Evolutionary conservation across 768 basidiomycete genomes (phyloP).

Genomic region (Cystobasidiopsis lactophilus): DNA sequence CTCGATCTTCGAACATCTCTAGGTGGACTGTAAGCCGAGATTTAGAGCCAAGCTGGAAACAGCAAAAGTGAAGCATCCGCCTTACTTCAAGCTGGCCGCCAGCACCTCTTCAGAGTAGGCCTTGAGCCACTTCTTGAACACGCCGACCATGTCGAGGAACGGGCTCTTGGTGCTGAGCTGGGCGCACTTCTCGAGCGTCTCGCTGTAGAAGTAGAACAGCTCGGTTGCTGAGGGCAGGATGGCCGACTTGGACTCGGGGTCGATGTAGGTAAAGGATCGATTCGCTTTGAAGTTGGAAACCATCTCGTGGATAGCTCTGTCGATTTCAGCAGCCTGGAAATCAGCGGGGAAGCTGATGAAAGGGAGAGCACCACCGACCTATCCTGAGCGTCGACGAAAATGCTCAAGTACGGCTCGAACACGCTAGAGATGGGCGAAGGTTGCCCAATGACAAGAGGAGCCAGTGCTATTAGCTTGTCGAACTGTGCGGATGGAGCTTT

Average conservation of each 20-base stretch:
- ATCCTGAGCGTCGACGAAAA: constrained; percentile 93
- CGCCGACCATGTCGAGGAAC: constrained; percentile 50
- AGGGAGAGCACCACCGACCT: constrained; percentile 33
- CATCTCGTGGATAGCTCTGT: constrained; percentile 73
- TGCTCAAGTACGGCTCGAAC: constrained; percentile 74
- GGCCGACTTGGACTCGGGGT: constrained; percentile 30
- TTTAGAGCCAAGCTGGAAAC: not conserved
- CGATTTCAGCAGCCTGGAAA: not conserved
- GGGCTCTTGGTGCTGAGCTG: constrained; percentile 68
- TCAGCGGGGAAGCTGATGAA: not conserved
- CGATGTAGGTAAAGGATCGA: constrained; percentile 13
- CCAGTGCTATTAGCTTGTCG: constrained; percentile 15
- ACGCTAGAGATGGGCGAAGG: constrained; percentile 45
- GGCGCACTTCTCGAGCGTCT: constrained; percentile 81
- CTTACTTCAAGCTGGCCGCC: constrained; percentile 46
- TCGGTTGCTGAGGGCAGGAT: constrained; percentile 88
- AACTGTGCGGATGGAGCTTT: constrained; percentile 12
- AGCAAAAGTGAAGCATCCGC: constrained; percentile 19
- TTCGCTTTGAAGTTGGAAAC: constrained; percentile 46
- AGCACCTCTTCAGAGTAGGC: constrained; percentile 96
- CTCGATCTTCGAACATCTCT: constrained; percentile 10
- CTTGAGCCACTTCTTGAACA: constrained; percentile 84
- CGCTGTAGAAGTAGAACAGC: constrained; percentile 88
- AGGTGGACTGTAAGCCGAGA: not conserved
- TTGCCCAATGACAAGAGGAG: constrained; percentile 11